phyloP scores from a whole-genome alignment of 2,329 filamentous ascomycete species.

The Phialophora macrospora region DNA sequence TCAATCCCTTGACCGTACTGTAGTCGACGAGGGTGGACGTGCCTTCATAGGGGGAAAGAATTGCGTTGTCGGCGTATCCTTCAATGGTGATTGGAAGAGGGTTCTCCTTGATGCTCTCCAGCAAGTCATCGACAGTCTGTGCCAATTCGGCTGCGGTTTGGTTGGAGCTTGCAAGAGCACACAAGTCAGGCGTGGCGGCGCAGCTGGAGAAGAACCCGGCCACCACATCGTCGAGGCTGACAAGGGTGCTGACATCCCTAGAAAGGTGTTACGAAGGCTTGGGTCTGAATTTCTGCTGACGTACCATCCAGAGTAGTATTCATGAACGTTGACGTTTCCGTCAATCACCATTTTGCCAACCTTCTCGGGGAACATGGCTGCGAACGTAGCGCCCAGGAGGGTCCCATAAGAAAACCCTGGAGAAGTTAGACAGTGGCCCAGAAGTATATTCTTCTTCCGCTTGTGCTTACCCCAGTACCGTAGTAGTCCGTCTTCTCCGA shows the following conservation, averaged over 20 bases:
- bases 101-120: conserved; percentile 18
- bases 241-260: neutral
- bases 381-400: conserved; percentile 38
- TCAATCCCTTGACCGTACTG: neutral
- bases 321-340: conserved; percentile 7
- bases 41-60: conserved; percentile 8
- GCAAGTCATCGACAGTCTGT: conserved; percentile 15
- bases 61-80: neutral
- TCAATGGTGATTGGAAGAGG: conserved; percentile 9
- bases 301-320: conserved; percentile 15
- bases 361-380: conserved; percentile 37
- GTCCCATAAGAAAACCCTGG: conserved; percentile 42
- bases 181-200: conserved; percentile 4
- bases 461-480: conserved; percentile 45
- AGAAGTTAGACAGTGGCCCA: neutral
- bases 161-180: conserved; percentile 6
- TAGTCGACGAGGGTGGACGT: conserved; percentile 11
- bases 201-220: conserved; percentile 20
- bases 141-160: conserved; percentile 1
- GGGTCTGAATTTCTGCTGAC: neutral
- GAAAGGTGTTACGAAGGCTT: neutral
- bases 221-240: conserved; percentile 12
- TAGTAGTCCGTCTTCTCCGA: conserved; percentile 21
- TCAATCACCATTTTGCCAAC: conserved; percentile 25
- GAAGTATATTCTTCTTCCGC: neutral